Base-by-base conservation (phyloP, 176 grass and related monocot species). In the Paspalum notatum region DNA sequence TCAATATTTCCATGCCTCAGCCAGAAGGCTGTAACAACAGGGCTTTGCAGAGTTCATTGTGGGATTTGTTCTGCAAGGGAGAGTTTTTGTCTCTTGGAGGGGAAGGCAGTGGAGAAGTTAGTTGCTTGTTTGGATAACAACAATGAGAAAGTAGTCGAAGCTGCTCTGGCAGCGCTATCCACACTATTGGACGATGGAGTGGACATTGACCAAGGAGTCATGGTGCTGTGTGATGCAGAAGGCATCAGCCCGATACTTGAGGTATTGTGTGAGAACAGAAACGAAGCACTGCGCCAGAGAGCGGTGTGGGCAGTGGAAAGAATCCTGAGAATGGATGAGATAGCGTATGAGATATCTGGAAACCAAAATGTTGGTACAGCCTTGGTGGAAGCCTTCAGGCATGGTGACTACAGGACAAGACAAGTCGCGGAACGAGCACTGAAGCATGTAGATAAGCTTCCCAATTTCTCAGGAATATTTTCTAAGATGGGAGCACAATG, bases 391-490 rank as follows among this genome's bases (percentile, higher is more conserved):
- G 95, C 92, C 41, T 98, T 98, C 83, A 92, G 90, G 80, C 88
- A 93, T 73, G 95, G 95, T 22, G 90, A 98, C 79, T 85, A 83
- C 71, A 92, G 77, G 84, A 98, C 95, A 76, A 94, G 87, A 75
- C 95, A 98, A 89, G 87, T 92, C 46, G 95, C 95, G n/a, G 92
- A 98, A 37, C 83, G 84, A 69, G 95, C 95, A 75, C 78, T 98
- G 25, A 98, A 98, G 74, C 95, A 98, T 87, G 85, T 98, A 71
- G 95, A 98, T 87, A 98, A 98, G 71, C 73, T 98, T 44, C 95
- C 95, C 48, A 98, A 98, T 84, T 98, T 98, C 85, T 94, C 95
- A 22, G 95, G 90, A 52, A 92, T 98, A 74, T 98, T 94, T 90
- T 85, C 92, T 3, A 94, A 89, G 87, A 94, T 92, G 55, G 87